Evolutionary conservation across 305 asterid genomes (phyloP), one percentile per base, ranked within the genome.

Genomic region (Striga hermonthica): DNA sequence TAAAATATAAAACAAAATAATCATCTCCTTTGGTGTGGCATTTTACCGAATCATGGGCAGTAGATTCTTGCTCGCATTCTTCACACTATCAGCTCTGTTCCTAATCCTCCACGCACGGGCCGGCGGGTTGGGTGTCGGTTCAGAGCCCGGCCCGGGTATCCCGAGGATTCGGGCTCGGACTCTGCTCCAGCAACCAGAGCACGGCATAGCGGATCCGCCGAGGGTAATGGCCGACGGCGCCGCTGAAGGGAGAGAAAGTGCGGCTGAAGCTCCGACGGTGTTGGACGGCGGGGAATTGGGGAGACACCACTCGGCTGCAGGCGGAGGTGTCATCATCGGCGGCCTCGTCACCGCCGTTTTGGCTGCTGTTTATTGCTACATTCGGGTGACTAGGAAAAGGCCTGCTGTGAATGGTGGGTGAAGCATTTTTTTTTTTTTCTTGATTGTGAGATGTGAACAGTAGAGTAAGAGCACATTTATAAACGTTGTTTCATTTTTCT

Each of bases 321-420:
- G 91, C 50, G 93, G 93, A 7, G 91, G 89, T 41, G 86, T 89
- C 39, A 85, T 89, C 10, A 74, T 89, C 59, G 97, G 93, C 60
- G 97, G 95, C 13, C 93, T 89, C 62, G 79, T 82, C 54, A 80
- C 92, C 67, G 91, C 79, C 70, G 68, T 75, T 71, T 82, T 84
- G 49, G 95, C 89, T 4, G 85, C 89, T 55, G 89, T 89, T 65
- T 89, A 73, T 63, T 86, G 91, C 78, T 89, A 89, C 64, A 89
- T 89, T 64, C 75, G 93, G 55, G 93, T 84, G 15, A 89, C 96
- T 4, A 67, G 95, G 55, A 77, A 53, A 58, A 75, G 63, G 61
- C 62, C 43, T 41, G 11, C 57, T 36, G 72, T 66, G 38, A 14
- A 34, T 62, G 45, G 41, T 58, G 16, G 28, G 1, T 78, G 71